Evolutionary conservation across 352 stramenopile genomes (phyloP).

Genomic region (Globisporangium megalacanthum): DNA sequence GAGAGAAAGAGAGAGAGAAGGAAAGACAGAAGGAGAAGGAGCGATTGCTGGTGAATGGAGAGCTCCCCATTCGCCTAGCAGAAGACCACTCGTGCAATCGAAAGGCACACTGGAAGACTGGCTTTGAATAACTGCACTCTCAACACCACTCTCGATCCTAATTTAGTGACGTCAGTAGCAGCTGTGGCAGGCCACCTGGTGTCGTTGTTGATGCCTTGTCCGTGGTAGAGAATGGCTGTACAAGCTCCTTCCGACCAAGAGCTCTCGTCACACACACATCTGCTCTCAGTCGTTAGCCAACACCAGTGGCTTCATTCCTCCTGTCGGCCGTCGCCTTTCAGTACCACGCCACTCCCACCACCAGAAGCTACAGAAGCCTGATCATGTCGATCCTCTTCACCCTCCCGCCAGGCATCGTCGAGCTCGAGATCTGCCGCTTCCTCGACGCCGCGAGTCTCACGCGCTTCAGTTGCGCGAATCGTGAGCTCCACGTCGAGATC

Average conservation of each 20-base stretch:
- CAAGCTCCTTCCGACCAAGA: no score
- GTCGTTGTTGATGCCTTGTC: no score
- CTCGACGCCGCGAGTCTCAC: constrained; percentile 33
- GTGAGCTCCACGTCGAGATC: constrained; percentile 27
- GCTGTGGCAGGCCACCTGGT: no score
- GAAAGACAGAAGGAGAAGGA: neutral
- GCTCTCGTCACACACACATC: no score
- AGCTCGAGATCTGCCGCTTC: constrained; percentile 37
- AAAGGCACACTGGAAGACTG: no score
- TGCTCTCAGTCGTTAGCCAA: no score
- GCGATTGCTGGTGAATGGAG: neutral
- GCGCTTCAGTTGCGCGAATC: constrained; percentile 30
- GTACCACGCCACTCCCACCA: neutral
- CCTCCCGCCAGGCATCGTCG: constrained; percentile 32
- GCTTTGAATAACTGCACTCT: neutral
- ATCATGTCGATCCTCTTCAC: constrained; percentile 17
- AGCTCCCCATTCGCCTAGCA: neutral
- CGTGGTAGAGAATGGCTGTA: no score
- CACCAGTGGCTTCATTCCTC: no score
- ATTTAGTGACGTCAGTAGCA: no score
- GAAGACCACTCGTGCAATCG: no score
- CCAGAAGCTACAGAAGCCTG: neutral
- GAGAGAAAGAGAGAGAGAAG: neutral
- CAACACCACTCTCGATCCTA: neutral
- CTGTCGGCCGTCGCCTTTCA: neutral